Conservation (phyloP, 176 grass and related monocot species). For the Cenchrus purpureus region DNA sequence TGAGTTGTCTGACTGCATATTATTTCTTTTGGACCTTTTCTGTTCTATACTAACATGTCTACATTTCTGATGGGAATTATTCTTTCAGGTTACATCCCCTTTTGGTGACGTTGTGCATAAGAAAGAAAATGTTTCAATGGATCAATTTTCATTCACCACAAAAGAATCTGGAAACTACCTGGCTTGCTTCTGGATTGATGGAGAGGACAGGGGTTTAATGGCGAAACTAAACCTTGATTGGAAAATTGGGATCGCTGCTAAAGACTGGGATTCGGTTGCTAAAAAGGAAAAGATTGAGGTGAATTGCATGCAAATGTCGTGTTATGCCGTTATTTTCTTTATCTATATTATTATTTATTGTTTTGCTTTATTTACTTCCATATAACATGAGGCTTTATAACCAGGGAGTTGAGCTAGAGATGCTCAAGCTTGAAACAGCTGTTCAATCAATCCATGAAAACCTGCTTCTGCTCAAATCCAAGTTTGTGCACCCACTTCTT, state of each 20-base stretch:
- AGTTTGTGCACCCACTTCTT: slow-evolving; percentile 42
- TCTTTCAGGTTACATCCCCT: slow-evolving; percentile 69
- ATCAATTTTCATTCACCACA: slow-evolving; percentile 81
- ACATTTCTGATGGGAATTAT: neutral
- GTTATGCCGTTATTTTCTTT: neutral
- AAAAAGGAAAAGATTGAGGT: slow-evolving; percentile 83
- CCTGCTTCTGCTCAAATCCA: slow-evolving; percentile 60
- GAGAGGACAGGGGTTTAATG: slow-evolving; percentile 46
- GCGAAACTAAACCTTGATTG: slow-evolving; percentile 81
- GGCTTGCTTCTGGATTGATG: slow-evolving; percentile 66
- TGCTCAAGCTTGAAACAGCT: slow-evolving; percentile 70
- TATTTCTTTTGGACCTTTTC: neutral
- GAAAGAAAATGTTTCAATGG: slow-evolving; percentile 56
- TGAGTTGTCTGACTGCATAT: neutral
- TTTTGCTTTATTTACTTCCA: slow-evolving; percentile 2
- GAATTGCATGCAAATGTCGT: slow-evolving; percentile 19
- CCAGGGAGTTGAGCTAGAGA: slow-evolving; percentile 80
- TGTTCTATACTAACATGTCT: slow-evolving; percentile 1
- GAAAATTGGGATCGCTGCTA: slow-evolving; percentile 73
- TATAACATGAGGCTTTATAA: slow-evolving; percentile 24
- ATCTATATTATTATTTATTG: neutral
- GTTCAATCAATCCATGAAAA: slow-evolving; percentile 67
- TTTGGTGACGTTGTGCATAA: slow-evolving; percentile 62
- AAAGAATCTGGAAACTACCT: slow-evolving; percentile 77
- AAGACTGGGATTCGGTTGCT: slow-evolving; percentile 76